phyloP scores from a whole-genome alignment of 371 early-diverging fungal genomes.

The Mycotypha africana region DNA sequence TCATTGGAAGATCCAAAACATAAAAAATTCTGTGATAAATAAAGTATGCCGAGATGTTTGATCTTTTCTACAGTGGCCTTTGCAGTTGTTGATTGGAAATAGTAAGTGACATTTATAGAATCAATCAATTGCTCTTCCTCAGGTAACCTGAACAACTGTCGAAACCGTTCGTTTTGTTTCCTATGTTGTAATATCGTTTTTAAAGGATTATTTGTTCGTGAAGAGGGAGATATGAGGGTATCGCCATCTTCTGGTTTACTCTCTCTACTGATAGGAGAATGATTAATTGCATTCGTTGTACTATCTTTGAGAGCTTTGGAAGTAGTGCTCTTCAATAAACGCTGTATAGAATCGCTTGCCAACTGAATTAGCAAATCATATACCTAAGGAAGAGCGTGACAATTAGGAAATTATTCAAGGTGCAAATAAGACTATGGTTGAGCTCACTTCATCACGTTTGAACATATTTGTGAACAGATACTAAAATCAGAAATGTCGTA shows the following conservation, averaged over 20 bases:
- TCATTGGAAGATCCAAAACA: constrained; percentile 63
- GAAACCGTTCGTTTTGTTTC: constrained; percentile 69
- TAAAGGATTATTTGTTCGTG: constrained; percentile 21
- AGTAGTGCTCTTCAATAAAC: constrained; percentile 73
- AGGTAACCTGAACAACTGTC: constrained; percentile 58
- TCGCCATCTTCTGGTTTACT: too few species aligned
- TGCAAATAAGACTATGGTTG: background rate
- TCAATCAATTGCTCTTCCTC: constrained; percentile 49
- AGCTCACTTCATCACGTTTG: constrained; percentile 68
- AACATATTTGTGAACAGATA: constrained; percentile 92
- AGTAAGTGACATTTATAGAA: constrained; percentile 44
- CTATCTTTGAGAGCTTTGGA: constrained; percentile 43
- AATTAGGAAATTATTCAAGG: too few species aligned
- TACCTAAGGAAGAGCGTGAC: constrained; percentile 41
- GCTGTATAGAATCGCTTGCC: constrained; percentile 78
- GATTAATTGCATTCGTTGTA: constrained; percentile 7
- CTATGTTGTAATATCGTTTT: constrained; percentile 47
- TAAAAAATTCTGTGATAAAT: constrained; percentile 78
- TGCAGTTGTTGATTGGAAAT: too few species aligned
- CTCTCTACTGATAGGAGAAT: constrained; percentile 18
- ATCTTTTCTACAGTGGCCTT: constrained; percentile 16
- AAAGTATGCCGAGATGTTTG: constrained; percentile 58
- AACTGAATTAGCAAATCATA: constrained; percentile 87
- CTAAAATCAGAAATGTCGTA: too few species aligned
- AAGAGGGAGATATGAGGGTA: constrained; percentile 2